Evolutionary conservation across 257 asterid species (phyloP).

Genomic region (Schizonepeta tenuifolia): DNA sequence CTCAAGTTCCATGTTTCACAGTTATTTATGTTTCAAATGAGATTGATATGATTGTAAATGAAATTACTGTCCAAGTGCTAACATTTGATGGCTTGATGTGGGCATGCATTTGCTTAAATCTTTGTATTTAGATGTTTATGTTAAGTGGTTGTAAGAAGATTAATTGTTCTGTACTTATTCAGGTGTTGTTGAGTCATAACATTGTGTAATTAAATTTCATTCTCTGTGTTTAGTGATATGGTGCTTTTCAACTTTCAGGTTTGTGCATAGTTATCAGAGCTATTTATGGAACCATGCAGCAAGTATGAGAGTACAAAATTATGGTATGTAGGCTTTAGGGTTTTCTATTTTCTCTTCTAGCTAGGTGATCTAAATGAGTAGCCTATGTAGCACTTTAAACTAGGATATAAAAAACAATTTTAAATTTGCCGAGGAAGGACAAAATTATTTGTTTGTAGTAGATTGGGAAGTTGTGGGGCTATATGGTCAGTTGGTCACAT

Average conservation of each 20-base stretch:
- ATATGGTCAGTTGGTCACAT: too few species aligned
- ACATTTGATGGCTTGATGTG: constrained; percentile 12
- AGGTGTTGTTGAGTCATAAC: constrained; percentile 9
- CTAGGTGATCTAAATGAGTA: not conserved
- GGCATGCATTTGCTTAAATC: not conserved
- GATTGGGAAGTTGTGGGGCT: too few species aligned
- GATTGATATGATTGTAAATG: not conserved
- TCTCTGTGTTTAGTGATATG: constrained; percentile 26
- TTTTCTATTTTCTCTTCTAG: constrained; percentile 6
- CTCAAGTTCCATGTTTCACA: not conserved
- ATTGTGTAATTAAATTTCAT: constrained; percentile 16
- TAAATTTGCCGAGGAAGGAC: not conserved
- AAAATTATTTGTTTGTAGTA: too few species aligned
- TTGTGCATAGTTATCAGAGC: constrained; percentile 96
- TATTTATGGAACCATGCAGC: constrained; percentile 97
- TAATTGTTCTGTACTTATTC: not conserved
- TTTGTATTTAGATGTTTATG: constrained; percentile 1
- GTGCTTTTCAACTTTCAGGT: constrained; percentile 60
- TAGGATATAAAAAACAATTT: not conserved
- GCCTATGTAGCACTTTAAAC: not conserved
- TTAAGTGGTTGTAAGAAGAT: constrained; percentile 12
- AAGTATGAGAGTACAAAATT: constrained; percentile 77
- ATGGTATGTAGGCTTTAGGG: constrained; percentile 52
- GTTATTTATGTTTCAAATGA: constrained; percentile 5
- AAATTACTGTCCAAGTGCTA: not conserved